A percentile compares a stretch with the other conserved stretches of the same genome.
Evolutionary conservation across 1,284 basidiomycete genomes (phyloP).

Genomic region (Earliella scabrosa): DNA sequence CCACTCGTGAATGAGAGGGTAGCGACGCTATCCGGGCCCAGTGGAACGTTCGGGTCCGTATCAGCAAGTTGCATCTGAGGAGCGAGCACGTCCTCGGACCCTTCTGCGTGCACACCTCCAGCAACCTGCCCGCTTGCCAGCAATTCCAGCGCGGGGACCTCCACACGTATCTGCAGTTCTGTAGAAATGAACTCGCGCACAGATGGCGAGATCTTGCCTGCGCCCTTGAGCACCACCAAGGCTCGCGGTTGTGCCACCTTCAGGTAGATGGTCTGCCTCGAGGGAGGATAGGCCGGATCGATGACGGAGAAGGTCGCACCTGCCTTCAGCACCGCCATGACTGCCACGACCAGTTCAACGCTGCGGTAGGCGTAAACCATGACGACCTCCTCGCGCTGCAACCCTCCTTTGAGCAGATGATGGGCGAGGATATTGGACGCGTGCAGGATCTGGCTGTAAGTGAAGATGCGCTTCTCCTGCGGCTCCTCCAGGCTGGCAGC

Average conservation of each 20-base stretch:
- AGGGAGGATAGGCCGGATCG: slow-evolving; percentile 96
- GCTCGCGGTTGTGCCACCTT: slow-evolving; percentile 95
- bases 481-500: slow-evolving; percentile 42
- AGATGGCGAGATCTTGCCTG: slow-evolving; percentile 80
- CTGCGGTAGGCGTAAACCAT: slow-evolving; percentile 99
- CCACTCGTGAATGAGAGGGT: slow-evolving; percentile 98
- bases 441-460: slow-evolving; percentile 83
- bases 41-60: slow-evolving; percentile 78
- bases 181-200: slow-evolving; percentile 87
- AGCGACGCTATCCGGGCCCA: slow-evolving; percentile 95
- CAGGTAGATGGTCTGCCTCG: slow-evolving; percentile 95
- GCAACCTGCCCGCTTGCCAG: slow-evolving; percentile 63
- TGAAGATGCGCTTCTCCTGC: slow-evolving; percentile 68
- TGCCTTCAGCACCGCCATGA: slow-evolving; percentile 96
- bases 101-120: slow-evolving; percentile 45
- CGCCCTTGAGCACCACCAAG: slow-evolving; percentile 90
- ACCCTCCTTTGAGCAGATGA: slow-evolving; percentile 83
- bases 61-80: slow-evolving; percentile 58
- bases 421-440: slow-evolving; percentile 94
- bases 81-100: slow-evolving; percentile 56
- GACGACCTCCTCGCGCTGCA: slow-evolving; percentile 95
- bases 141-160: slow-evolving; percentile 90
- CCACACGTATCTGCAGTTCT: slow-evolving; percentile 88
- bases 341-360: slow-evolving; percentile 96
- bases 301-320: slow-evolving; percentile 99